Percentiles rank a stretch among this genome's conserved stretches.
Evolutionary conservation across 768 basidiomycete genomes (phyloP).

Genomic region (Phlebiopsis gigantea): DNA sequence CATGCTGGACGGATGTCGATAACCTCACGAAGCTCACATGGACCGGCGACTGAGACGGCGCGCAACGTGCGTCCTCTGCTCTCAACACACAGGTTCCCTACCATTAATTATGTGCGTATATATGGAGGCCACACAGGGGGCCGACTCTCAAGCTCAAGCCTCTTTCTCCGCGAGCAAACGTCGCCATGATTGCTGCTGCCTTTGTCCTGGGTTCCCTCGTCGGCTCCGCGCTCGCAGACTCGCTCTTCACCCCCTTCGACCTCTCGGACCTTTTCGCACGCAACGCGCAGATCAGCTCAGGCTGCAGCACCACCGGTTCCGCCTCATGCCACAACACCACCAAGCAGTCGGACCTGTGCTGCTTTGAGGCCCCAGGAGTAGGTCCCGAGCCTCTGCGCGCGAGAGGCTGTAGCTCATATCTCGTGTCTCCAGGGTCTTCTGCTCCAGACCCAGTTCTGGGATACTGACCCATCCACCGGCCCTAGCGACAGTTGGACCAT

Average conservation of each 20-base stretch:
- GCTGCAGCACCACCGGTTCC: conserved; percentile 46
- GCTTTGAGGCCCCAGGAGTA: conserved; percentile 64
- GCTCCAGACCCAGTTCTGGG: conserved; percentile 70
- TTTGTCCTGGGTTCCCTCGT: conserved; percentile 19
- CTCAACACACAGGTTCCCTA: neutral
- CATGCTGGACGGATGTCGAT: neutral
- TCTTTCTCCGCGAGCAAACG: neutral
- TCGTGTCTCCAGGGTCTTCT: conserved; percentile 45
- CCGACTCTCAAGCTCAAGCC: neutral
- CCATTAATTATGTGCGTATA: no score
- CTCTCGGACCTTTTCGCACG: conserved; percentile 26
- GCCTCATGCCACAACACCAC: conserved; percentile 53
- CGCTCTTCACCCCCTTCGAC: conserved; percentile 17
- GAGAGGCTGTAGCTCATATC: neutral
- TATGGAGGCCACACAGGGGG: neutral
- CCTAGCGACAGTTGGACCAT: conserved; percentile 70
- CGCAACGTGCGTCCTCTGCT: neutral
- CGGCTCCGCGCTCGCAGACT: conserved; percentile 17
- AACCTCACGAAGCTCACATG: neutral
- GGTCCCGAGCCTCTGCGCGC: conserved; percentile 17
- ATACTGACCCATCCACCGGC: conserved; percentile 57
- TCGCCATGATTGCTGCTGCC: conserved; percentile 21
- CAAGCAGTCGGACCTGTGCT: conserved; percentile 42
- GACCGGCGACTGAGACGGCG: neutral
- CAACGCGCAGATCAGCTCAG: conserved; percentile 31